Base-by-base conservation (phyloP, 1,284 basidiomycete genomes). In the Ganoderma boninense region DNA sequence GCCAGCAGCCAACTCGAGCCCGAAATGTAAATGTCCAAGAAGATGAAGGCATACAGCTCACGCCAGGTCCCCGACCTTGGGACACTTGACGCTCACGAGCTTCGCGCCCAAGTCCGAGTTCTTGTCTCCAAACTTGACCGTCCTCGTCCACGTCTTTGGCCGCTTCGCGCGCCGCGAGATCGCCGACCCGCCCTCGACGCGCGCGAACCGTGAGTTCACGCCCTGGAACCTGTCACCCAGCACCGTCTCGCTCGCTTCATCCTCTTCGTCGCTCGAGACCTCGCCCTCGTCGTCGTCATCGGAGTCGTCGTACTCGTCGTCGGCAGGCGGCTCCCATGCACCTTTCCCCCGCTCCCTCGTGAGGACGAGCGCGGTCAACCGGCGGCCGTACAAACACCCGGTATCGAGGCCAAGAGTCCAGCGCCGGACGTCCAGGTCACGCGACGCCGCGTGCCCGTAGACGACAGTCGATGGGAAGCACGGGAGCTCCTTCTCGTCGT, bases 361-460 rank as follows among this genome's bases (percentile, higher is more conserved):
- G 82, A 93, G 82, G n/a, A 93, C 81, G 49, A 93, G 82, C 4
- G 90, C 87, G 14, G 89, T 86, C 63, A 93, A 75, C 32, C 80
- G 81, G 38, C 85, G 83, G 13, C 86, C 84, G 74, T 91, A 89
- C 40, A 96, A 91, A 77, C 95, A 97, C 8, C 94, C 95, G 0
- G 92, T 87, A 79, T 97, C 95, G 49, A 96, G 79, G 1, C 95
- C 95, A 70, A 95, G 83, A 2, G 90, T 89, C 91, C 92, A 96
- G 40, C 91, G 85, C 73, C 92, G 91, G 74, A 95, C 81, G 77
- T 96, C 93, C 11, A 96, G 83, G 20, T 93, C 93, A 26, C 93
- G 84, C 3, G 86, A 82, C 4, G 95, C 95, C 7, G 92, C 87
- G 77, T 96, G 95, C 0, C 95, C 95, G 78, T 96, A 97, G 10